Percentiles rank a stretch among this genome's conserved stretches.
Evolutionary conservation across 139 green algal genomes (phyloP).

Genomic region (Zygnema circumcarinatum): DNA sequence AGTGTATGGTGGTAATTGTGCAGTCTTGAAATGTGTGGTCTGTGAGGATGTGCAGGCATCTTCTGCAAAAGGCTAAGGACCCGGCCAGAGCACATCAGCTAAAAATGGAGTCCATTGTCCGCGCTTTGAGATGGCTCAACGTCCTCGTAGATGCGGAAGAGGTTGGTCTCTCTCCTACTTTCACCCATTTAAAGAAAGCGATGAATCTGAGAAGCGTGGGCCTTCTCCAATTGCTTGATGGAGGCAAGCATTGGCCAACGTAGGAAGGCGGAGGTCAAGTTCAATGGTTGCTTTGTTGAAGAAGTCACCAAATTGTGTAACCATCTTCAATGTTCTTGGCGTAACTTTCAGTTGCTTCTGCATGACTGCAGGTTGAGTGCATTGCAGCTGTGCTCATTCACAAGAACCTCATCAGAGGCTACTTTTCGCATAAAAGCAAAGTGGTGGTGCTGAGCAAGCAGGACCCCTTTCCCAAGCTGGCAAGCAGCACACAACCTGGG

Average conservation of each 20-base stretch:
- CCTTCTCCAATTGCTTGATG: too few species aligned
- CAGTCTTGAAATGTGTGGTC: too few species aligned
- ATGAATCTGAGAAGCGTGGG: too few species aligned
- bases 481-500: too few species aligned
- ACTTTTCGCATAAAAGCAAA: slow-evolving; percentile 79
- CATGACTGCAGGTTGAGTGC: slow-evolving; percentile 76
- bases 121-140: slow-evolving; percentile 66
- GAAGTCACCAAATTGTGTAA: too few species aligned
- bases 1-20: too few species aligned
- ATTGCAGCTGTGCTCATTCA: slow-evolving; percentile 87
- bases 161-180: slow-evolving; percentile 43
- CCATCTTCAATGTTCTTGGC: too few species aligned
- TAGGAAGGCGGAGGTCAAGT: too few species aligned
- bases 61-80: slow-evolving; percentile 68
- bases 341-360: too few species aligned
- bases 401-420: slow-evolving; percentile 82
- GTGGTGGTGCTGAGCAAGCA: slow-evolving; percentile 77
- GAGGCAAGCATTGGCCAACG: too few species aligned
- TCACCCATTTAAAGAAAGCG: background rate
- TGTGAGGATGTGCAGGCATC: slow-evolving; percentile 43
- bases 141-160: slow-evolving; percentile 78
- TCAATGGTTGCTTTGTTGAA: too few species aligned
- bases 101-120: slow-evolving; percentile 46
- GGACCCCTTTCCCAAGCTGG: slow-evolving; percentile 31
- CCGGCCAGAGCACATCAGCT: slow-evolving; percentile 69